Percentiles rank a stretch among this genome's conserved stretches.
These are phyloP conservation scores for Wickerhamomyces bovis DNA, from an alignment of 805 yeast species.

Conservation along the genomic window DNA sequence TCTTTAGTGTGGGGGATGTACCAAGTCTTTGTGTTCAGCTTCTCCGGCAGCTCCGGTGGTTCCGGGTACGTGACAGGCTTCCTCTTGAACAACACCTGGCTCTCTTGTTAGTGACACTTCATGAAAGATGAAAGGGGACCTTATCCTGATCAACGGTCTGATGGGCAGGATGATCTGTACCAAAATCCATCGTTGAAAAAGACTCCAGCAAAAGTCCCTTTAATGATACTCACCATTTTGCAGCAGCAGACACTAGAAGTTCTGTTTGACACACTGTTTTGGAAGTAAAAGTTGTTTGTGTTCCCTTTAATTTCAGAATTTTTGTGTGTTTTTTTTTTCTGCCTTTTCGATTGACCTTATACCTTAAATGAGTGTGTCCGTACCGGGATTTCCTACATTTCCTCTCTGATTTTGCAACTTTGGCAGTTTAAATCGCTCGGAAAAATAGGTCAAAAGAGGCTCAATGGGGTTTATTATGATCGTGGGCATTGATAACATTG, in stretches of 20 bases:
- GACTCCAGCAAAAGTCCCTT: background rate
- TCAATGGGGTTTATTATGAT: too few species aligned
- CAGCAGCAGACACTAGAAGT: background rate
- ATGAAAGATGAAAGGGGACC: background rate
- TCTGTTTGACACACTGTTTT: background rate
- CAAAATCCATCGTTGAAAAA: background rate
- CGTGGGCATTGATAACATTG: too few species aligned
- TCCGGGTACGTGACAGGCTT: slow-evolving; percentile 58
- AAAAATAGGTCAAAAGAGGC: too few species aligned
- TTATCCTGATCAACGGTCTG: too few species aligned
- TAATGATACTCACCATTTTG: background rate
- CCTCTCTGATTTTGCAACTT: too few species aligned
- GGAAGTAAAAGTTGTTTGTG: background rate
- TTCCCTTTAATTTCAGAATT: background rate
- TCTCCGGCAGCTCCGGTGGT: slow-evolving; percentile 52
- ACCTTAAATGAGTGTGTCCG: background rate
- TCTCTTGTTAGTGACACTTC: slow-evolving; percentile 5
- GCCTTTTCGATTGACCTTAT: background rate
- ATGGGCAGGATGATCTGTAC: background rate
- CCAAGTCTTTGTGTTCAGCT: slow-evolving; percentile 65
- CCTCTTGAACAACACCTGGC: slow-evolving; percentile 68
- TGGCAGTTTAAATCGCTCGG: too few species aligned
- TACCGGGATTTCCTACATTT: background rate
- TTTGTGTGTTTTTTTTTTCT: background rate
- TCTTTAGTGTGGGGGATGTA: slow-evolving; percentile 79